These are phyloP conservation scores for Claviceps fusiformis DNA, from an alignment of 2,329 filamentous ascomycete species.

Conservation along the genomic window DNA sequence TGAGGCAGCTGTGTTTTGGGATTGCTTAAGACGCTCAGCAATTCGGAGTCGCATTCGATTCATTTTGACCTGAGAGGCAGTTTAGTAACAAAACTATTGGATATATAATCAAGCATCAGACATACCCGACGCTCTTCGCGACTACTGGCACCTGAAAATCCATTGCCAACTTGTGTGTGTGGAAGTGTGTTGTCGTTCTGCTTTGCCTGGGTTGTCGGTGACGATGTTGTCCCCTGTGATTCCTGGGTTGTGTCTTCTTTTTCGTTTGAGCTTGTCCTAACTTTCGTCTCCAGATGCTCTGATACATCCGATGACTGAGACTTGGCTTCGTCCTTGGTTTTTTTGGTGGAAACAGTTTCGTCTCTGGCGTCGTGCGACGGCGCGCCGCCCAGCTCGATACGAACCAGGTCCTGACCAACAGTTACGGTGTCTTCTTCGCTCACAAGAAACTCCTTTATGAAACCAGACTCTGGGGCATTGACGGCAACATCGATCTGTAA, in stretches of 20 bases:
- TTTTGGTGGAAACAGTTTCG: conserved; percentile 18
- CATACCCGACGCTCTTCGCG: conserved; percentile 80
- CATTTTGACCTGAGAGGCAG: conserved; percentile 79
- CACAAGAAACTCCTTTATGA: conserved; percentile 81
- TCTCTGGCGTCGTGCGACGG: conserved; percentile 22
- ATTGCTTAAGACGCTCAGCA: conserved; percentile 95
- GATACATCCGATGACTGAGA: neutral
- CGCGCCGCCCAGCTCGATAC: conserved; percentile 65
- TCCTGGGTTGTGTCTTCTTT: conserved; percentile 19
- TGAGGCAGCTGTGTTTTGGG: conserved; percentile 94
- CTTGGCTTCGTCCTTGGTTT: conserved; percentile 13
- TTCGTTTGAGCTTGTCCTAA: conserved; percentile 15
- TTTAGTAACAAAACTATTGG: neutral
- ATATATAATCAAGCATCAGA: conserved; percentile 7
- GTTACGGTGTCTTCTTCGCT: conserved; percentile 91
- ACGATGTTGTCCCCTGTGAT: conserved; percentile 20
- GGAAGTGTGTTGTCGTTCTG: conserved; percentile 14
- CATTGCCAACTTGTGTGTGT: conserved; percentile 5
- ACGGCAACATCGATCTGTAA: conserved; percentile 85
- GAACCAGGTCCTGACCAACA: conserved; percentile 83
- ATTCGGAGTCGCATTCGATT: conserved; percentile 98
- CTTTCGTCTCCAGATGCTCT: conserved; percentile 1
- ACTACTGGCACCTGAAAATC: conserved; percentile 38
- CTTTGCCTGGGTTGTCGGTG: conserved; percentile 14
- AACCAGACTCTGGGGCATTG: conserved; percentile 82